Percentiles rank a stretch among this genome's conserved stretches.
phyloP scores from a whole-genome alignment of 2,329 filamentous ascomycete genomes.

The Colletotrichum sp. region DNA sequence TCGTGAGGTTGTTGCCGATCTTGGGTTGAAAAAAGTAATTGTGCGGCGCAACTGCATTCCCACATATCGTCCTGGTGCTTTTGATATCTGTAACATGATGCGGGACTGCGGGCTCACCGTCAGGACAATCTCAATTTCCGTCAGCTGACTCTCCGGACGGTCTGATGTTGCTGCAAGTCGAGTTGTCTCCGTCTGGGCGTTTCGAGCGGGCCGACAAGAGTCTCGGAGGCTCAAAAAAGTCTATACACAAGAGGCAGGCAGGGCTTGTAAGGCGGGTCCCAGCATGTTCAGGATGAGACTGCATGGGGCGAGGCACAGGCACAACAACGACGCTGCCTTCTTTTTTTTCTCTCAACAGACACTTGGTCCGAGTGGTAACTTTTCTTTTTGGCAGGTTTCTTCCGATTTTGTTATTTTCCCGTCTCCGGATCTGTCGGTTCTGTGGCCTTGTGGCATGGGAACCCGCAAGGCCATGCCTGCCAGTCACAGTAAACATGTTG shows the following conservation, averaged over 20 bases:
- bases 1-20: not conserved
- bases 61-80: not conserved
- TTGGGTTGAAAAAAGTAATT: not conserved
- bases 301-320: not conserved
- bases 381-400: not conserved
- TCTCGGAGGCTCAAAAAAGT: not conserved
- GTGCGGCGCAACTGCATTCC: not conserved
- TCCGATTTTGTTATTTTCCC: not conserved
- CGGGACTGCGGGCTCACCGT: not conserved
- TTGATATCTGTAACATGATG: not conserved
- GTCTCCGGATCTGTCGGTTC: not conserved
- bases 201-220: not conserved
- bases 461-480: not conserved
- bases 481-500: not conserved
- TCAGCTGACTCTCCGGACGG: not conserved
- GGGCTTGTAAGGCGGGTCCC: not conserved
- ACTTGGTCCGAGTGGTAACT: not conserved
- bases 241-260: not conserved
- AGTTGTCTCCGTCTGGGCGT: not conserved
- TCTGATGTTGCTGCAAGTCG: not conserved
- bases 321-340: not conserved
- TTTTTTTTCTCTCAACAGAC: not conserved
- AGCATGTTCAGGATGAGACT: not conserved
- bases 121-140: slow-evolving; percentile 1
- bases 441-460: not conserved